Conservation (phyloP, 192 early-diverging fungal species). For the Coemansia brasiliensis region DNA sequence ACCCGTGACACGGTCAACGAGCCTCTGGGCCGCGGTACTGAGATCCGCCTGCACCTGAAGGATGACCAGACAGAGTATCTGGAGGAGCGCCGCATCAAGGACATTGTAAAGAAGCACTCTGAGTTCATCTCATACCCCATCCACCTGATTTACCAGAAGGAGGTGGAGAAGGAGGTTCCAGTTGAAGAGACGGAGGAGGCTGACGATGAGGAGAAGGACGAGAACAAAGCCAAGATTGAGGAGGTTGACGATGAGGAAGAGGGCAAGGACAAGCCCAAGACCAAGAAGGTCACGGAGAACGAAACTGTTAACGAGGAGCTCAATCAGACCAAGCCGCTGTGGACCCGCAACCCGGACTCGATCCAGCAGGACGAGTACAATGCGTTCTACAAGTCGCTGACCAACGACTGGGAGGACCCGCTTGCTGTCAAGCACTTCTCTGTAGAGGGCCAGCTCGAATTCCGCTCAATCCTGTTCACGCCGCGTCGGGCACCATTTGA, state of each 20-base stretch:
- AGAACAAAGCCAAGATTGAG: conserved; percentile 76
- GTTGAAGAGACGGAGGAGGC: conserved; percentile 82
- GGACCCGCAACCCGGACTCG: conserved; percentile 98
- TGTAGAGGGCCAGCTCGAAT: conserved; percentile 98
- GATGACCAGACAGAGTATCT: conserved; percentile 98
- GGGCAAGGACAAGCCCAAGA: conserved; percentile 70
- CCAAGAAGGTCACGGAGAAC: conserved; percentile 62
- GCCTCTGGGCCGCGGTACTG: conserved; percentile 90
- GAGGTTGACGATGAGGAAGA: conserved; percentile 78
- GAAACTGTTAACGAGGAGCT: conserved; percentile 80
- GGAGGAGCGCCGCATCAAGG: conserved; percentile 98
- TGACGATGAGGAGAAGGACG: conserved; percentile 68
- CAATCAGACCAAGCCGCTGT: conserved; percentile 99
- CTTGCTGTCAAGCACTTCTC: conserved; percentile 98
- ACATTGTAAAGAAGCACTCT: conserved; percentile 99
- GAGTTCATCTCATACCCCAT: conserved; percentile 99
- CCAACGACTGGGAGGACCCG: conserved; percentile 99
- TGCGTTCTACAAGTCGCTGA: conserved; percentile 96
- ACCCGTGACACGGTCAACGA: conserved; percentile 89
- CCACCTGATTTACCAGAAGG: conserved; percentile 93
- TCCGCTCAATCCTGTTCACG: conserved; percentile 97
- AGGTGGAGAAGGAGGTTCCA: conserved; percentile 97
- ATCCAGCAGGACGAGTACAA: conserved; percentile 96
- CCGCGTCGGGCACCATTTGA: conserved; percentile 97
- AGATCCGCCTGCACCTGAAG: conserved; percentile 96